Evolutionary conservation across 805 yeast genomes (phyloP).

Genomic region (Kodamaea laetipori): DNA sequence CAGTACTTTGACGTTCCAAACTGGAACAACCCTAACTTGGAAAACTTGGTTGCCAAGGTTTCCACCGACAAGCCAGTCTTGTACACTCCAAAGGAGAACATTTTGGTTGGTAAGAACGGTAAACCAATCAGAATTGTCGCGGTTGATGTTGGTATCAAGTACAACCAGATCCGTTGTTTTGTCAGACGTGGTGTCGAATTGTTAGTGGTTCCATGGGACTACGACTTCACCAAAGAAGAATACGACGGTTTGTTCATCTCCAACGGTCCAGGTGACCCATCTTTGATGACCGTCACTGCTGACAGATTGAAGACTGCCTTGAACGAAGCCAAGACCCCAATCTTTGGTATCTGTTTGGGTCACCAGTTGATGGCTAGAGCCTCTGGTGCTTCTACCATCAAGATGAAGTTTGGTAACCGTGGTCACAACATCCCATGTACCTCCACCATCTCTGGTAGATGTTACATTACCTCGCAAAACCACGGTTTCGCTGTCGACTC

Average conservation of each 20-base stretch:
- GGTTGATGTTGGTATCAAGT: constrained; percentile 97
- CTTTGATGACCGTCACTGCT: constrained; percentile 72
- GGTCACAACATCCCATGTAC: constrained; percentile 98
- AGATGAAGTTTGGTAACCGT: constrained; percentile 97
- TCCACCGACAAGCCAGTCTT: constrained; percentile 74
- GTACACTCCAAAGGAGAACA: constrained; percentile 67
- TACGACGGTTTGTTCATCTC: constrained; percentile 96
- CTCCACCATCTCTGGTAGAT: constrained; percentile 84
- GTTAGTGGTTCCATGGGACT: constrained; percentile 93
- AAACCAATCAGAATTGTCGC: constrained; percentile 81
- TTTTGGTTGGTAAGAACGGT: constrained; percentile 65
- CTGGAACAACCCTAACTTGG: constrained; percentile 90
- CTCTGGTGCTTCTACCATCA: constrained; percentile 88
- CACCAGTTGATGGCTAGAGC: constrained; percentile 96
- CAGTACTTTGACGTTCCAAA: constrained; percentile 71
- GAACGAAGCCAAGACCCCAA: constrained; percentile 73
- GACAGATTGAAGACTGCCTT: constrained; percentile 59
- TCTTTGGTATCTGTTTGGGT: constrained; percentile 98
- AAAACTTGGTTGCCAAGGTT: constrained; percentile 90
- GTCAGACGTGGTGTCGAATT: constrained; percentile 95
- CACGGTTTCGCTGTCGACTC: constrained; percentile 98
- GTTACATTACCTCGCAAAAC: constrained; percentile 98
- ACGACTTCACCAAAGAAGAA: constrained; percentile 75
- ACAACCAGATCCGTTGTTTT: constrained; percentile 95
- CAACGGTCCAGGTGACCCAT: constrained; percentile 99